These are phyloP conservation scores for Neurospora sp. DNA, from an alignment of 495 filamentous ascomycete species.

Conservation along the genomic window DNA sequence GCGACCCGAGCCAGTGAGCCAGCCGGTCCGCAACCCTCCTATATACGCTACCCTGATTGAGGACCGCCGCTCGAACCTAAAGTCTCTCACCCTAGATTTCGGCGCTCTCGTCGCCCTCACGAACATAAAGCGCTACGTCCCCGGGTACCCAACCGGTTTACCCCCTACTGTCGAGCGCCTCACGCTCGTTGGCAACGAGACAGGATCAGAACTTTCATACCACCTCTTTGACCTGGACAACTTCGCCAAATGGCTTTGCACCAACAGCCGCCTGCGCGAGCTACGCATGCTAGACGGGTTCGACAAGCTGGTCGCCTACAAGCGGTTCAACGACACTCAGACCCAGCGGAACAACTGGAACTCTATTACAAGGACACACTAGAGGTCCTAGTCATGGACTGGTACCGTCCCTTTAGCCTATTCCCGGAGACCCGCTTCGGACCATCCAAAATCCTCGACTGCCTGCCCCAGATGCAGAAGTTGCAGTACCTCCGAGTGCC, in stretches of 20 bases:
- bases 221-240: background rate
- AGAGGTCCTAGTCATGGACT: too few relatives aligned
- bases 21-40: background rate
- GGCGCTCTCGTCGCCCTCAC: background rate
- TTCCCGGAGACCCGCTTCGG: too few relatives aligned
- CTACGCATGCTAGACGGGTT: background rate
- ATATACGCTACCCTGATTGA: background rate
- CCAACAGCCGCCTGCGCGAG: too few relatives aligned
- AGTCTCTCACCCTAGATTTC: background rate
- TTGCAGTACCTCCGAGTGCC: too few relatives aligned
- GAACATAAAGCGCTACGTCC: too few relatives aligned
- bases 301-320: background rate
- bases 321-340: background rate
- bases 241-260: background rate
- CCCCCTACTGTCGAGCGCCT: background rate
- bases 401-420: too few relatives aligned
- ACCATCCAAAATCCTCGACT: too few relatives aligned
- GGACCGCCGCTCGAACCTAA: rapidly evolving
- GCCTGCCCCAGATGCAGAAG: too few relatives aligned
- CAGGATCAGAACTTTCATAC: rapidly evolving
- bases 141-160: rapidly evolving
- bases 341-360: too few relatives aligned
- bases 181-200: background rate
- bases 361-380: too few relatives aligned
- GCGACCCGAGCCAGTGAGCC: background rate